Base-by-base conservation (phyloP, 116 monocot genomes). In the Iris pallida region DNA sequence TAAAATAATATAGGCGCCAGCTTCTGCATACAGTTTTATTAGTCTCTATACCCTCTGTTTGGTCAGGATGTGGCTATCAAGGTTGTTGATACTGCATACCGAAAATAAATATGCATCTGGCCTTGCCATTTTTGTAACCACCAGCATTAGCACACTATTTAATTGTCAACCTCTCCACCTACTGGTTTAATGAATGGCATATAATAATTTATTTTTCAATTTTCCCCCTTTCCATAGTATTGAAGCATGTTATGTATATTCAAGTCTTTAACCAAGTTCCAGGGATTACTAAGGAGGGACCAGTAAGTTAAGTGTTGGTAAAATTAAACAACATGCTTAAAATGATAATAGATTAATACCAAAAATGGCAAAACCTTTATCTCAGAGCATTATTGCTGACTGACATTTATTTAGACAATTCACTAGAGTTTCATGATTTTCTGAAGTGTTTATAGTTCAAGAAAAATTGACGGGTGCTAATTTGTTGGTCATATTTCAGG, bases 401-500 rank as follows among this genome's bases (percentile, higher is more conserved):
- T 4, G 4, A 30, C 42, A 9, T 8, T 60, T 42, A 12, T 3
- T 60, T 1, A 5, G 40, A 60, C 42, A 1, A 14, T 61, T 45
- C 30, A 41, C 4, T 44, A 61, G n/a, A 7, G 7, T 7, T 47
- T 47, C 10, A 13, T 64, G 53, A 42, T 14, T 67, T 47, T 3
- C 42, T 10, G 43, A 30, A 16, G 6, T 67, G 12, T 42, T 15
- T 67, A 42, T 42, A 16, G n/a, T 66, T 30, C 20, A 14, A 42
- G 12, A 42, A 14, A 42, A 13, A 42, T 14, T 51, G 15, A 20
- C 30, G 4, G 12, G 40, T n/a, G 40, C 49, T 66, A 15, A 53
- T 41, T 15, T 67, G 13, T 43, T 66, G 19, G 0, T 59, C 61
- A 61, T 18, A 12, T 65, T 82, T 77, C 83, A 93, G 93, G 75